Base-by-base conservation (phyloP, 2,329 filamentous ascomycete genomes). In the Penicillium brasilianum region DNA sequence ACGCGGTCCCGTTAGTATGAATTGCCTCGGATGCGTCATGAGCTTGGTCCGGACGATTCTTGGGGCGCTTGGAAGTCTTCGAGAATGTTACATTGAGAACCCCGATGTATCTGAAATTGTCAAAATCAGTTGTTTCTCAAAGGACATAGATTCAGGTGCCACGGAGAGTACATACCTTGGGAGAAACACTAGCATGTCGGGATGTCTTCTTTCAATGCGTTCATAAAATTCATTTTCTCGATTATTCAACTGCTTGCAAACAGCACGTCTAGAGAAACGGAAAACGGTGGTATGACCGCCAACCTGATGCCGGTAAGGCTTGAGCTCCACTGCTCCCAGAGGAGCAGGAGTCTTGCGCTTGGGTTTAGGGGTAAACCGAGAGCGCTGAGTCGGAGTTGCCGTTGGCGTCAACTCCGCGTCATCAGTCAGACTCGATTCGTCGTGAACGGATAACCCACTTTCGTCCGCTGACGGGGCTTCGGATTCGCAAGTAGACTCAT, bases 221-320 rank as follows among this genome's bases (percentile, higher is more conserved):
- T 99, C 95, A 77, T 99, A 99, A 75, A 99, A 99, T 78, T 97
- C 92, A 77, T 99, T 99, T 75, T 99, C 95, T 72, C 94, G 87
- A 76, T 97, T 99, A 77, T 97, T 99, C 72, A 99, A 85, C 79
- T 97, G 93, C 79, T 99, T 99, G 83, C 95, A 99, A 11, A 99
- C 93, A 58, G 95, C 95, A 70, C 93, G 87, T 67, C 92, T 89
- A 18, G 95, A 98, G 74, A 99, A 98, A 44, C 94, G 90, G 85
- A 96, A 99, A 37, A 99, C 86, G 0, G 94, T 97, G 7, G 93
- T 97, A 76, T 99, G 95, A 0, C 95, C 95, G 60, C 95, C 95
- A 58, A 99, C 95, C 78, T 99, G 95, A 78, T 99, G 95, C 67
- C 92, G 92, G 78, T 97, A 99, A 1, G 95, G 95, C 71, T 97